Percentiles rank a stretch among this genome's conserved stretches.
These are phyloP conservation scores for Cairneyella variabilis DNA, from an alignment of 495 filamentous ascomycete species.

Conservation along the genomic window DNA sequence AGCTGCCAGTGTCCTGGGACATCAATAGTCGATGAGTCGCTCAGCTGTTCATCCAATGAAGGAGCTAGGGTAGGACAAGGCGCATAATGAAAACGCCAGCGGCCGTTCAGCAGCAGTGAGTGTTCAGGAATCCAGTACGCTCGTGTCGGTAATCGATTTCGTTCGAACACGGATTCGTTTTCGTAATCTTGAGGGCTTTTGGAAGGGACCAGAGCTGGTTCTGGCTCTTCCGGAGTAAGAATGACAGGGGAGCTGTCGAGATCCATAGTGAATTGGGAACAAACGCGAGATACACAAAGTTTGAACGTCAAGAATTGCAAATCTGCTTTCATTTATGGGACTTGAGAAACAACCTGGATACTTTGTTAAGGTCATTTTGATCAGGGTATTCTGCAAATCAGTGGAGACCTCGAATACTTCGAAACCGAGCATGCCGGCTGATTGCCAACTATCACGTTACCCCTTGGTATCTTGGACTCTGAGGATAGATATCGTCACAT, in stretches of 20 bases:
- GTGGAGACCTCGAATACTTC: no score
- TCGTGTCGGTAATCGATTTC: constrained; percentile 57
- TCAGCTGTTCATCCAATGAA: constrained; percentile 33
- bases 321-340: background rate
- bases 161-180: constrained; percentile 56
- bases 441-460: background rate
- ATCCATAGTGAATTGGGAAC: no score
- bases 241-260: background rate
- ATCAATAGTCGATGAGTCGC: constrained; percentile 39
- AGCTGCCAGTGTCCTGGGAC: constrained; percentile 71
- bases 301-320: no score
- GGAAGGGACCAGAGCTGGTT: background rate
- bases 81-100: constrained; percentile 38
- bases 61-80: constrained; percentile 3
- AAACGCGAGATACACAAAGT: no score
- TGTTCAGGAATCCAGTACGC: constrained; percentile 48
- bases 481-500: no score
- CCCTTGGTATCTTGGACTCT: no score
- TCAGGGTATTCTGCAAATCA: no score
- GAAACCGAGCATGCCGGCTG: background rate
- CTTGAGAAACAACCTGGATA: no score
- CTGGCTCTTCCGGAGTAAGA: background rate
- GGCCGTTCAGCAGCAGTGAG: constrained; percentile 43
- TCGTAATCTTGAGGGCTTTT: constrained; percentile 42
- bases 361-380: no score